Evolutionary conservation across 2,329 filamentous ascomycete species (phyloP).

Genomic region (Kalaharituber pfeilii): DNA sequence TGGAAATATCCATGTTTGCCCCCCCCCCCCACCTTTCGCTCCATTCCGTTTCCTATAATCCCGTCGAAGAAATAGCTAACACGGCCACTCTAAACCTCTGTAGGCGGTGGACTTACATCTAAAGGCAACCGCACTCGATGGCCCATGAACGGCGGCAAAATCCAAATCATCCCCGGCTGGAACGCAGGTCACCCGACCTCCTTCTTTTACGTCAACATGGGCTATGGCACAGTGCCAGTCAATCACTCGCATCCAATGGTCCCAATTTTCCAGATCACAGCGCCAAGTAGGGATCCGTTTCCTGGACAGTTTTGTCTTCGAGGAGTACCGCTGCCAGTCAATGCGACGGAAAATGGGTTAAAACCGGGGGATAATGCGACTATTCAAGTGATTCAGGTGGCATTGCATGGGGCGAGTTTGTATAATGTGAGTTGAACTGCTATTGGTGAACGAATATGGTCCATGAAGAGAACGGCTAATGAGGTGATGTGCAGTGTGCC

Average conservation of each 20-base stretch:
- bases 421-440: constrained; percentile 32
- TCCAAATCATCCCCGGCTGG: constrained; percentile 88
- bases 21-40: constrained; percentile 3
- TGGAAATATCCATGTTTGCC: constrained; percentile 85
- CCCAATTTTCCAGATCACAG: constrained; percentile 62
- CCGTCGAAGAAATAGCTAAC: not conserved
- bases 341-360: constrained; percentile 37
- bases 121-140: constrained; percentile 78
- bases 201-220: constrained; percentile 79
- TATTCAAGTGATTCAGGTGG: constrained; percentile 71
- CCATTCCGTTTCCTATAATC: constrained; percentile 4
- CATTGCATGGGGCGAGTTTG: constrained; percentile 64
- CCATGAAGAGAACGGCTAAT: constrained; percentile 4
- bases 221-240: constrained; percentile 58
- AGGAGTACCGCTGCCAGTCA: constrained; percentile 65
- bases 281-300: constrained; percentile 68
- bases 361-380: constrained; percentile 75
- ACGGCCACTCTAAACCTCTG: constrained; percentile 1
- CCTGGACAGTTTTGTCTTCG: constrained; percentile 77
- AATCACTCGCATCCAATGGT: constrained; percentile 84
- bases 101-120: constrained; percentile 67
- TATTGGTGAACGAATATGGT: not conserved
- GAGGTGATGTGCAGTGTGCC: constrained; percentile 49
- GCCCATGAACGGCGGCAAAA: constrained; percentile 72
- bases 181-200: constrained; percentile 74